A percentile compares a stretch with the other conserved stretches of the same genome.
Evolutionary conservation across 192 early-diverging fungal species (phyloP).

Genomic region (Kappamyces sp.): DNA sequence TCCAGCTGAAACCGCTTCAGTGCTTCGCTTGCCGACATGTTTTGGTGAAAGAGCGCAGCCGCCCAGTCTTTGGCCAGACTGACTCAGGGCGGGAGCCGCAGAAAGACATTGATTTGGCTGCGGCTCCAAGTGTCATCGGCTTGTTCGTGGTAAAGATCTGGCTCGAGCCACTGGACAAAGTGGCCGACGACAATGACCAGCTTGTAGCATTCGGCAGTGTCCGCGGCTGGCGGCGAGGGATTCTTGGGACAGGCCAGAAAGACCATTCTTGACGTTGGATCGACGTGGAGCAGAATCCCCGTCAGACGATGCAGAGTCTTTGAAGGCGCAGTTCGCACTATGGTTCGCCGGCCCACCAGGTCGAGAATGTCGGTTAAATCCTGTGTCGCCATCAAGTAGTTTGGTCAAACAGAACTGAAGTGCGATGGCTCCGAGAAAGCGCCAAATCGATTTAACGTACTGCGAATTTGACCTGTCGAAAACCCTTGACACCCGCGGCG

Average conservation of each 20-base stretch:
- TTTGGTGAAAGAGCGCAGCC: neutral
- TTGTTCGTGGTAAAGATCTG: neutral
- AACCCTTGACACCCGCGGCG: conserved; percentile 81
- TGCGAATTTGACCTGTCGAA: conserved; percentile 83
- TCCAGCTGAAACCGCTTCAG: conserved; percentile 45
- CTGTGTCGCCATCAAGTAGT: neutral
- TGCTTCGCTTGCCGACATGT: conserved; percentile 3
- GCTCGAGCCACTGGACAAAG: neutral
- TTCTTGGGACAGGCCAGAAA: too few relatives aligned
- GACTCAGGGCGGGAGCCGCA: neutral
- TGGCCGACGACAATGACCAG: neutral
- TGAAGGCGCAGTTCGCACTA: too few relatives aligned
- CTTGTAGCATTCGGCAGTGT: neutral
- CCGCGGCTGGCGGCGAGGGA: neutral
- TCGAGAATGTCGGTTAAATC: too few relatives aligned
- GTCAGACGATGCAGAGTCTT: too few relatives aligned
- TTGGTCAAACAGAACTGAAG: conserved; percentile 2
- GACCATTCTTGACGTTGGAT: too few relatives aligned
- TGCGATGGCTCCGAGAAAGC: neutral
- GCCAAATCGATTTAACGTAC: conserved; percentile 16
- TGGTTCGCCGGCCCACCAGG: too few relatives aligned
- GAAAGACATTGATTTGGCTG: neutral
- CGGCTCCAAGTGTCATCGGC: neutral
- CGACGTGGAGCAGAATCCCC: too few relatives aligned
- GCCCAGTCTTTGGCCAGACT: neutral